These are phyloP conservation scores for Nitzschia sp. DNA, from an alignment of 108 stramenopile species.

Conservation along the genomic window DNA sequence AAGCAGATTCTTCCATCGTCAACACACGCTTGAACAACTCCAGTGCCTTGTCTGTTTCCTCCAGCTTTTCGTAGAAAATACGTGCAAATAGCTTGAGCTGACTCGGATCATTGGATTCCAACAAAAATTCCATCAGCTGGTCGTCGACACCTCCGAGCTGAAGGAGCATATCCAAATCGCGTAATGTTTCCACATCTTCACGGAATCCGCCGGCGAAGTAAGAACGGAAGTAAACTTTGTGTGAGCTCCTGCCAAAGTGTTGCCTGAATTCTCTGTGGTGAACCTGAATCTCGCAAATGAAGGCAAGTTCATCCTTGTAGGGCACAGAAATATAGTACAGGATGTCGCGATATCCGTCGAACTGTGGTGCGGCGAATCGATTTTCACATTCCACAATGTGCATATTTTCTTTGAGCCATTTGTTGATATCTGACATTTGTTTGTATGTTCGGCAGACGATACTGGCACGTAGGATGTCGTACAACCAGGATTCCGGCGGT, in stretches of 20 bases:
- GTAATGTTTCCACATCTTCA: constrained; percentile 18
- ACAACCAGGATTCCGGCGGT: constrained; percentile 37
- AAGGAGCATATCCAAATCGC: constrained; percentile 36
- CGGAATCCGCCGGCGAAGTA: constrained; percentile 28
- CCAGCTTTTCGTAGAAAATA: constrained; percentile 37
- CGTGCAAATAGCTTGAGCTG: constrained; percentile 38
- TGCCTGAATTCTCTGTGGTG: constrained; percentile 38
- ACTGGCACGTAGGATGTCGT: constrained; percentile 34
- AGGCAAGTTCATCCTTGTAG: constrained; percentile 37
- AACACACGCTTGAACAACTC: constrained; percentile 39
- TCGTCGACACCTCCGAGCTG: constrained; percentile 32
- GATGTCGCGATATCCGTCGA: constrained; percentile 44
- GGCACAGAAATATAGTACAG: constrained; percentile 39
- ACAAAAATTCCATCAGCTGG: constrained; percentile 30
- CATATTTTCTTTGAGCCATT: constrained; percentile 34
- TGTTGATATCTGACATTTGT: constrained; percentile 39
- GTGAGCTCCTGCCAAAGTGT: constrained; percentile 31
- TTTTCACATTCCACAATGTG: constrained; percentile 43
- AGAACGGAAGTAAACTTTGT: constrained; percentile 27
- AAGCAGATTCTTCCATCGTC: constrained; percentile 31
- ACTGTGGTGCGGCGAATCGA: constrained; percentile 31
- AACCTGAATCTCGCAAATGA: constrained; percentile 37
- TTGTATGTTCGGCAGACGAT: constrained; percentile 33
- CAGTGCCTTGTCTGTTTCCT: constrained; percentile 26
- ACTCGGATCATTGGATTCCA: constrained; percentile 29